Percentiles rank a stretch among this genome's conserved stretches.
These are phyloP conservation scores for Cucumis sativus DNA, from an alignment of 306 rosid genomes.

Conservation along the genomic window Cucumber_9930_V3 NC_026656.2:11397001-11397500, in stretches of 20 bases:
- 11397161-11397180: slow-evolving; percentile 40
- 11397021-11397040: slow-evolving; percentile 17
- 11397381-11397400: neutral
- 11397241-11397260: neutral
- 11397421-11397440: neutral
- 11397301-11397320: slow-evolving; percentile 73
- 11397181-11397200: slow-evolving; percentile 36
- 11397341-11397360: slow-evolving; percentile 72
- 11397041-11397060: slow-evolving; percentile 28
- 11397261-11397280: slow-evolving; percentile 5
- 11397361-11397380: neutral
- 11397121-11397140: slow-evolving; percentile 23
- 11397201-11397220: neutral
- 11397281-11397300: slow-evolving; percentile 50
- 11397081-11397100: slow-evolving; percentile 33
- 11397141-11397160: slow-evolving; percentile 32
- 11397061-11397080: slow-evolving; percentile 21
- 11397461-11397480: neutral
- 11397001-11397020: neutral
- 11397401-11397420: neutral
- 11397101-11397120: slow-evolving; percentile 33
- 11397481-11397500: slow-evolving; percentile 1
- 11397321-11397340: slow-evolving; percentile 77
- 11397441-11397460: neutral
- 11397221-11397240: neutral